Evolutionary conservation across 768 basidiomycete genomes (phyloP), one percentile per base, ranked within the genome.

Genomic region (Phanerodontia chrysosporium): DNA sequence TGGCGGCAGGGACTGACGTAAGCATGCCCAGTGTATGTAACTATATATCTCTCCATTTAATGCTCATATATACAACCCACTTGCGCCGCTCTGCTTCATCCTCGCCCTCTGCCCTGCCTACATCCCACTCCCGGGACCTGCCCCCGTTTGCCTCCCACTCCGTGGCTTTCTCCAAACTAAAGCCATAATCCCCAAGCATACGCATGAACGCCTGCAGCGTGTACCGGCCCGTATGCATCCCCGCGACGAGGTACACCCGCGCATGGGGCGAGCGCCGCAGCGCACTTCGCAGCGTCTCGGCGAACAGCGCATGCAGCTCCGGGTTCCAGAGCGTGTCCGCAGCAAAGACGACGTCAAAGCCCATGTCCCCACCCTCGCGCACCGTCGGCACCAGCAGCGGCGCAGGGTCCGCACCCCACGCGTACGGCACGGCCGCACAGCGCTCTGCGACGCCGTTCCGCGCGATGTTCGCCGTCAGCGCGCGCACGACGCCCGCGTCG

Each of bases 271-370:
- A 67, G 52, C 67, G 78, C 51, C 71, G 74, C 32, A 90, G 75
- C 18, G 81, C 81, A 60, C 64, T 57, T 45, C 71, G 71, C 16
- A 92, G 72, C 3, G 86, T 79, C 5, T 77, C 68, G 36, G 89
- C 70, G 55, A 90, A 83, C 10, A 77, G 62, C 0, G 51, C 61
- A 63, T 91, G 89, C 2, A 79, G 62, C 24, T 83, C 82, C 3
- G 85, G 70, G 66, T 90, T 88, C 90, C 89, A 92, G 1, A 92
- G 72, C 29, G 89, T 90, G 66, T 92, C 90, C 13, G 89, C 85
- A 0, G 89, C 87, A 24, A 90, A 61, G 30, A 92, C 73, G 42
- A 89, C 59, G 65, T 92, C 88, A 67, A 88, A 87, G 16, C 74
- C 72, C 21, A 12, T 30, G 2, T 49, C 45, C 27, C 25, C 4